These are phyloP conservation scores for Gynandropsis gynandra DNA, from an alignment of 345 rosid species.

Conservation along the genomic window DNA sequence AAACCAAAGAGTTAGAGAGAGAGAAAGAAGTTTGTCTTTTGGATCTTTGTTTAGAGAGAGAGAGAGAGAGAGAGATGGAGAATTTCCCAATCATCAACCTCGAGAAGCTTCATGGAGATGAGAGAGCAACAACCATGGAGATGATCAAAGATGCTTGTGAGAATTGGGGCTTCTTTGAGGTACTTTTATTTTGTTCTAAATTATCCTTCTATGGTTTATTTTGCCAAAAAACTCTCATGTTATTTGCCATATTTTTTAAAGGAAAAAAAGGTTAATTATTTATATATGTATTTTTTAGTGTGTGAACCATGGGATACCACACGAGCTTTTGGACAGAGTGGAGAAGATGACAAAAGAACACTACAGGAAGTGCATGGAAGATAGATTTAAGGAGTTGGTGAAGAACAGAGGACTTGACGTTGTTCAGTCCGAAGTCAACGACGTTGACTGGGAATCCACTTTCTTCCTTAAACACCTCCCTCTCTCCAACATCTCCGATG, in stretches of 20 bases:
- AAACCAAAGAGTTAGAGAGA: too few species aligned
- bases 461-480: slow-evolving; percentile 74
- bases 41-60: too few species aligned
- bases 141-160: slow-evolving; percentile 90
- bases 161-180: slow-evolving; percentile 99
- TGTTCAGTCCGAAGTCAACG: slow-evolving; percentile 52
- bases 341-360: slow-evolving; percentile 73
- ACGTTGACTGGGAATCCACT: slow-evolving; percentile 93
- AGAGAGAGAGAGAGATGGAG: slow-evolving; percentile 37
- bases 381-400: slow-evolving; percentile 67
- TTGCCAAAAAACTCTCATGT: not conserved
- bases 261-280: too few species aligned
- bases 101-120: slow-evolving; percentile 61
- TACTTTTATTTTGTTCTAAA: slow-evolving; percentile 6
- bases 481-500: slow-evolving; percentile 44
- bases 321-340: slow-evolving; percentile 59
- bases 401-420: slow-evolving; percentile 56
- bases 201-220: not conserved
- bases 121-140: slow-evolving; percentile 50
- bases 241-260: not conserved
- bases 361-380: slow-evolving; percentile 82
- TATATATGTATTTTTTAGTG: slow-evolving; percentile 26
- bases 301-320: slow-evolving; percentile 69
- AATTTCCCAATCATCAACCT: slow-evolving; percentile 61
- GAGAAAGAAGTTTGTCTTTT: too few species aligned